Evolutionary conservation across 768 basidiomycete genomes (phyloP), one percentile per base, ranked within the genome.

Genomic region (Podaxis rugospora): DNA sequence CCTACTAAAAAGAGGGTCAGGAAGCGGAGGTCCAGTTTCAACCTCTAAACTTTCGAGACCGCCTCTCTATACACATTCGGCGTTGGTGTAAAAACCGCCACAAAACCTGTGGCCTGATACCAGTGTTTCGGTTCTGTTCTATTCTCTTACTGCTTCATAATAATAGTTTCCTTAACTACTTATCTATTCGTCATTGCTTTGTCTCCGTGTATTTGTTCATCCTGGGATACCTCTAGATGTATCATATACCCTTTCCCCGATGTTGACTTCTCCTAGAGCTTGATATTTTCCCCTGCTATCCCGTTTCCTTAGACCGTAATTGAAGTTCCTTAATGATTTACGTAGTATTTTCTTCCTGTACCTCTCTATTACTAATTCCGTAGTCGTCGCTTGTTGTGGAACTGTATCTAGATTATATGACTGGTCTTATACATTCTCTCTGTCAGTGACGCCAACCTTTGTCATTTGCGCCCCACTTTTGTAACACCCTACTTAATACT

Each of bases 11-110:
- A 36, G 35, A 50, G 6, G 5, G 4, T 58, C 5, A 47, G 47
- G 32, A 49, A 18, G 32, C 28, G 57, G 13, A 58, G 57, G 18
- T 58, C 57, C 11, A 58, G 57, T 51, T 58, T 58, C 46, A 27
- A 35, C 25, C 52, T 54, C 36, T 54, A 54, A 39, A 10, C 40
- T 13, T 39, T 5, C 36, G 3, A 23, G 18, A 21, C 18, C 37
- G 36, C 28, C 37, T 10, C 37, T 10, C 21, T 36, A 7, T 7
- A 1, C 9, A 14, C 52, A 5, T 5, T 10, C 21, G 25, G 13
- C 13, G 11, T 23, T 25, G 21, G 7, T 14, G 14, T n/a, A 52
- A 32, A n/a, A 16, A 9, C 6, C 28, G 10, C 46, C 27, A 18
- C 42, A 57, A 57, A 57, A 57, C 2, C 25, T 49, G 16, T 47